These are phyloP conservation scores for Ascoidea tarda DNA, from an alignment of 805 yeast genomes.

Conservation along the genomic window DNA sequence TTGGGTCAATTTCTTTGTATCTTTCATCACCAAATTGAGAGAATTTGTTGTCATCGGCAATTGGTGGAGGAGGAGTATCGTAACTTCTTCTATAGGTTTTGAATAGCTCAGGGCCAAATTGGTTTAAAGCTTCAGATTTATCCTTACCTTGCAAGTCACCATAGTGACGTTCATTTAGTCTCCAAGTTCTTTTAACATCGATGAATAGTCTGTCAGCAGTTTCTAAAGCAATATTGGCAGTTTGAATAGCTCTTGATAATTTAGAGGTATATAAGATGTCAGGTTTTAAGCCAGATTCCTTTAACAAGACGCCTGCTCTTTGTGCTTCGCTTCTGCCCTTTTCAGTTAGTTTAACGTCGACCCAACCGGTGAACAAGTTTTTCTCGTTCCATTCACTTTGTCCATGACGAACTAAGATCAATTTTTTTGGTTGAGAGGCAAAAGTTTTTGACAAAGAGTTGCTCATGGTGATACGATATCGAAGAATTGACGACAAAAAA, in stretches of 20 bases:
- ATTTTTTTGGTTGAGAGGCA: conserved; percentile 25
- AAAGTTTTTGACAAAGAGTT: too few relatives aligned
- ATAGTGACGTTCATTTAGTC: conserved; percentile 97
- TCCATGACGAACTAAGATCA: conserved; percentile 95
- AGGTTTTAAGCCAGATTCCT: conserved; percentile 32
- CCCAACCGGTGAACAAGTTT: conserved; percentile 78
- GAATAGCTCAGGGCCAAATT: conserved; percentile 87
- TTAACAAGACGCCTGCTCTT: conserved; percentile 46
- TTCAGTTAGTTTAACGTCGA: conserved; percentile 55
- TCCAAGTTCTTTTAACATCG: conserved; percentile 90
- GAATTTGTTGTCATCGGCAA: conserved; percentile 64
- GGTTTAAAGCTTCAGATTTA: conserved; percentile 82
- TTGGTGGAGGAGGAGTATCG: conserved; percentile 91
- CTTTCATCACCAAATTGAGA: conserved; percentile 80
- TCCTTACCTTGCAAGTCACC: conserved; percentile 98
- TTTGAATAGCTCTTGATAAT: conserved; percentile 60
- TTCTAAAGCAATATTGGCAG: conserved; percentile 52
- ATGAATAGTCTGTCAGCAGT: conserved; percentile 37
- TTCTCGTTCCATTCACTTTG: conserved; percentile 86
- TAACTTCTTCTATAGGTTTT: conserved; percentile 95
- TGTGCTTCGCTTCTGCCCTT: conserved; percentile 58
- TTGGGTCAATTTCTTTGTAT: conserved; percentile 73
- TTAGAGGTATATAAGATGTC: conserved; percentile 59
- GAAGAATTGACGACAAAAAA: too few relatives aligned
- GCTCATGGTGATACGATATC: too few relatives aligned